Evolutionary conservation across 164 flowering plant species (phyloP), one percentile per base, ranked within the genome.

Genomic region (Brasenia schreberi): DNA sequence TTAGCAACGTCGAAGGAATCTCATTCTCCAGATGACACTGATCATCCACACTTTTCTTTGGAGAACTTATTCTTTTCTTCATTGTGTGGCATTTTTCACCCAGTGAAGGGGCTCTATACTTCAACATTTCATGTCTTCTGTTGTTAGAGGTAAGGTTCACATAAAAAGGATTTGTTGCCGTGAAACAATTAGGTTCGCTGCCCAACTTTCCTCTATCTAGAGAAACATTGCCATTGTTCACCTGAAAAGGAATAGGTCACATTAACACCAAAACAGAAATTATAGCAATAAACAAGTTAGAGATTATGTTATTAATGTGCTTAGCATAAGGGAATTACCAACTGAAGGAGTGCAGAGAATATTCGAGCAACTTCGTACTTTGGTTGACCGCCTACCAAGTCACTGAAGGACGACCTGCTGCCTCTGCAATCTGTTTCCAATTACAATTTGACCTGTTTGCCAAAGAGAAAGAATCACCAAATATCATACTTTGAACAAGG

Each of bases 341-440:
- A 73, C 74, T 89, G 97, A 62, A 92, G 85, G 67, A 95, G 87
- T 5, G 99, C 92, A 73, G 96, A 87, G 70, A 95, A 95, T 53
- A 84, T 81, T 72, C 99, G 80, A 42, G 96, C 92, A 75, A 95
- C 84, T 45, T 92, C 94, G 73, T 92, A 90, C 76, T 89, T 89
- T 64, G 81, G 82, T 67, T 82, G 87, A 19, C 91, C 94, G 53
- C 68, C 68, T 4, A 92, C 94, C 42, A 92, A 76, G 76, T 85
- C 88, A n/a, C 80, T 43, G 62, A 89, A 92, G 63, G 97, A 73
- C 86, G 81, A 69, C 19, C 63, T 19, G 66, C 66, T 43, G 63
- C 67, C 72, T 64, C 66, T 77, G 64, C 64, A 53, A 18, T 82
- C 81, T 61, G 65, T 76, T 66, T 82, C 81, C 18, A 66, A 19